Evolutionary conservation across 108 stramenopile species (phyloP).

Genomic region (Epithemia pelagica): DNA sequence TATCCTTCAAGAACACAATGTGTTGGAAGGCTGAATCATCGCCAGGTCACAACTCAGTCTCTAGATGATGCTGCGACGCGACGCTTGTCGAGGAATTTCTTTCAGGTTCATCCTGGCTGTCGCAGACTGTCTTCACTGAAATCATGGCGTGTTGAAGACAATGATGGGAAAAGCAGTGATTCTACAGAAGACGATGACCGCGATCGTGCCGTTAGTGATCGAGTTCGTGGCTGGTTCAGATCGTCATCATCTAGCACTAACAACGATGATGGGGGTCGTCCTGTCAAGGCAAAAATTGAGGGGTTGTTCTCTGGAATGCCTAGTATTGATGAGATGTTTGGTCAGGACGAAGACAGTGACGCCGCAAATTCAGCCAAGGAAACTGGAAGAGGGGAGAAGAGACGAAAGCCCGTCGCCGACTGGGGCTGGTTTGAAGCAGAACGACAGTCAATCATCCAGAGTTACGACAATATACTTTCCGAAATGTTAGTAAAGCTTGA

Average conservation of each 20-base stretch:
- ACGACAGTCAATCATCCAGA: conserved; percentile 11
- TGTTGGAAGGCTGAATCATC: too few relatives aligned
- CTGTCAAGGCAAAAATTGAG: conserved; percentile 21
- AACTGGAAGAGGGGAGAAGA: neutral
- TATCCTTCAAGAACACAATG: too few relatives aligned
- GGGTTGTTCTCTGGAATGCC: conserved; percentile 35
- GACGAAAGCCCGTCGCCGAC: conserved; percentile 7
- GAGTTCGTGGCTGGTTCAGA: neutral
- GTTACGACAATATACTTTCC: conserved; percentile 19
- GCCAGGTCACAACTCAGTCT: too few relatives aligned
- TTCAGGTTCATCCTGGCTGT: neutral
- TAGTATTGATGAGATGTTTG: conserved; percentile 31
- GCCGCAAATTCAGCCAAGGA: neutral
- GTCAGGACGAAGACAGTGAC: conserved; percentile 5
- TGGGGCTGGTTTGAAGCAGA: conserved; percentile 36
- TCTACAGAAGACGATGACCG: neutral
- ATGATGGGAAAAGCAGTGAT: neutral
- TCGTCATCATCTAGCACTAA: neutral
- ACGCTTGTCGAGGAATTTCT: neutral
- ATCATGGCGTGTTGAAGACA: neutral
- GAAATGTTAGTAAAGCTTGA: conserved; percentile 21
- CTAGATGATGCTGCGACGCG: too few relatives aligned
- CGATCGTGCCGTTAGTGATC: neutral
- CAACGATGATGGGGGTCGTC: neutral
- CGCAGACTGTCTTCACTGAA: neutral